phyloP scores from a whole-genome alignment of 2,329 filamentous ascomycete genomes.

The Aureobasidium zeae region DNA sequence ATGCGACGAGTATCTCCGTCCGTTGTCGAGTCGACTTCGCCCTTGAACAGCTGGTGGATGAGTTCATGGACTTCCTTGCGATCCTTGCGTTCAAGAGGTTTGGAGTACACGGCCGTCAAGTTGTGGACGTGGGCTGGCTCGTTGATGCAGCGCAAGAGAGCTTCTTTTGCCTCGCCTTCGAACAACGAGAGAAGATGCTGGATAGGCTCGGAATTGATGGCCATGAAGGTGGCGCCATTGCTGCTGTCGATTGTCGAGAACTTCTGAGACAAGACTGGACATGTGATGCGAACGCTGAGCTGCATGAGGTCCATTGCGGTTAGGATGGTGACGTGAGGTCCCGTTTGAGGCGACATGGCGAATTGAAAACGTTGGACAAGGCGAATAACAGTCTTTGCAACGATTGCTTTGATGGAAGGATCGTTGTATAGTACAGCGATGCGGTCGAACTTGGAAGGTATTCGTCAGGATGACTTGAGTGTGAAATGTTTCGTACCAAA shows the following conservation, averaged over 20 bases:
- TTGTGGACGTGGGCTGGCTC: neutral
- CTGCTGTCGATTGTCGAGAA: neutral
- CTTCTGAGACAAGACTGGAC: neutral
- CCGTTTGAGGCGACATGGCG: neutral
- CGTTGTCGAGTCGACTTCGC: neutral
- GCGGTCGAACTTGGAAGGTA: neutral
- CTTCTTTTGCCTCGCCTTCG: neutral
- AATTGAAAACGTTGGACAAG: neutral
- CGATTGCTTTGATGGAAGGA: neutral
- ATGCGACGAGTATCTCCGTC: conserved; percentile 4
- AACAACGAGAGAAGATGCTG: neutral
- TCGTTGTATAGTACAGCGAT: neutral
- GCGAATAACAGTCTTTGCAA: neutral
- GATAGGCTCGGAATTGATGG: neutral
- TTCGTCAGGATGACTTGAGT: neutral
- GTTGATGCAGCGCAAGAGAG: neutral
- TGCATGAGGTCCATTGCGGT: neutral
- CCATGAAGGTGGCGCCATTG: neutral
- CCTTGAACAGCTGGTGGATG: neutral
- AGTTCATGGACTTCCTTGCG: conserved; percentile 6
- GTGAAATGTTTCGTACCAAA: neutral
- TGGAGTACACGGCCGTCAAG: neutral
- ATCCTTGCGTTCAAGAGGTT: neutral
- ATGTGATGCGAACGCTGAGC: neutral
- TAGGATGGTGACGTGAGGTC: neutral